Percentiles rank a stretch among this genome's conserved stretches.
Conservation (phyloP, 2,329 filamentous ascomycete genomes). For the Hymenoscyphus fructigenus region DNA sequence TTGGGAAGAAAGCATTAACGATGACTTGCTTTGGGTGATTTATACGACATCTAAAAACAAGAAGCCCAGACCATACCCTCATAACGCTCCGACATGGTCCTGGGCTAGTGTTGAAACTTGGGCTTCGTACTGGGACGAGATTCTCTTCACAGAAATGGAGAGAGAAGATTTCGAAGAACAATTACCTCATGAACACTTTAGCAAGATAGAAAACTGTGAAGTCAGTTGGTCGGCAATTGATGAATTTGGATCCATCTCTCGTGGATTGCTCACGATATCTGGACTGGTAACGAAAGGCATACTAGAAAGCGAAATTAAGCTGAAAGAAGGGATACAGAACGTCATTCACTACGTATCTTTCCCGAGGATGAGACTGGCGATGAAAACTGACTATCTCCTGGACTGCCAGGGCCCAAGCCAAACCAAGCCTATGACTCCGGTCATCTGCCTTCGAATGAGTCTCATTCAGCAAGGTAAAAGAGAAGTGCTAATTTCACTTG, state of each 20-base stretch:
- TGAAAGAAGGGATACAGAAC: neutral
- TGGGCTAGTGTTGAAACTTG: conserved; percentile 8
- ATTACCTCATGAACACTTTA: conserved; percentile 7
- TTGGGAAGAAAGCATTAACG: conserved; percentile 7
- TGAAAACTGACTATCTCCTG: neutral
- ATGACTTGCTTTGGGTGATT: conserved; percentile 8
- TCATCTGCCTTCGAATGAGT: neutral
- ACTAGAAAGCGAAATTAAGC: neutral
- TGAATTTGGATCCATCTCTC: conserved; percentile 1
- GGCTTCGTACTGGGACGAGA: conserved; percentile 6
- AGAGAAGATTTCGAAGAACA: neutral
- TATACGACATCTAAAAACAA: neutral
- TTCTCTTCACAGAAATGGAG: neutral
- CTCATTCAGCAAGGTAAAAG: neutral
- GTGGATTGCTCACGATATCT: conserved; percentile 1
- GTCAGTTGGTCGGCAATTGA: neutral
- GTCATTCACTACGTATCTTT: neutral
- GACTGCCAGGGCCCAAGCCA: neutral
- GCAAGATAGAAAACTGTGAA: conserved; percentile 1
- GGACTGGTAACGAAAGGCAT: neutral
- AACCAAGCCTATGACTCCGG: neutral
- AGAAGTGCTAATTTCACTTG: conserved; percentile 4
- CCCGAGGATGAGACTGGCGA: neutral
- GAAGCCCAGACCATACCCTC: neutral
- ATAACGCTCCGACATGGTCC: conserved; percentile 1